Evolutionary conservation across 805 yeast genomes (phyloP).

Genomic region (Kazachstania psychrophila): DNA sequence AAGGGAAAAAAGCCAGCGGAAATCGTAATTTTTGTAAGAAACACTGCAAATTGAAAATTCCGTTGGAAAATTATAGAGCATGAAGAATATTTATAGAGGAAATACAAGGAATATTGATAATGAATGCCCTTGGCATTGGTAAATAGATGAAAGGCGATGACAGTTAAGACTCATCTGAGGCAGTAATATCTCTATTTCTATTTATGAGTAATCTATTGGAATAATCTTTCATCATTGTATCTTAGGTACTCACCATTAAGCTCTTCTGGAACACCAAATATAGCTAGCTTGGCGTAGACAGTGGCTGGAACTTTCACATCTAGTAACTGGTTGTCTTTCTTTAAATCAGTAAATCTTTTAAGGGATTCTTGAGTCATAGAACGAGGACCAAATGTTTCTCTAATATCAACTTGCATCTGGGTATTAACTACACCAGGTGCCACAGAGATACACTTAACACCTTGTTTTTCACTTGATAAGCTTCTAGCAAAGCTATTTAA

Average conservation of each 20-base stretch:
- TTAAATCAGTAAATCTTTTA: constrained; percentile 55
- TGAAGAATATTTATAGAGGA: too few relatives aligned
- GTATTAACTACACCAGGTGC: constrained; percentile 97
- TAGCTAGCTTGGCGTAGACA: constrained; percentile 56
- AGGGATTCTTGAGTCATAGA: constrained; percentile 55
- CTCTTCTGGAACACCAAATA: constrained; percentile 45
- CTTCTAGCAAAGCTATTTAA: constrained; percentile 65
- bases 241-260: constrained; percentile 64
- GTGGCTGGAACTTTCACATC: constrained; percentile 66
- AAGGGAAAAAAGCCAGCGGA: too few relatives aligned
- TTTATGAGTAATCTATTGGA: background rate
- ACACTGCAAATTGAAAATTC: too few relatives aligned
- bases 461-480: constrained; percentile 58
- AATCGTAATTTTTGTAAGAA: too few relatives aligned
- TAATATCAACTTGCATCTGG: constrained; percentile 72
- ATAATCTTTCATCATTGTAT: constrained; percentile 38
- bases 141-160: background rate
- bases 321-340: constrained; percentile 47
- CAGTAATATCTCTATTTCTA: too few relatives aligned
- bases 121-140: too few relatives aligned
- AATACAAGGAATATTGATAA: too few relatives aligned
- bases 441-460: constrained; percentile 45
- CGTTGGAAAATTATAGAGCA: too few relatives aligned
- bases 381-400: constrained; percentile 47
- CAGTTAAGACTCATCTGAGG: background rate